Conservation (phyloP, 805 yeast species). For the Candida saitoana region DNA sequence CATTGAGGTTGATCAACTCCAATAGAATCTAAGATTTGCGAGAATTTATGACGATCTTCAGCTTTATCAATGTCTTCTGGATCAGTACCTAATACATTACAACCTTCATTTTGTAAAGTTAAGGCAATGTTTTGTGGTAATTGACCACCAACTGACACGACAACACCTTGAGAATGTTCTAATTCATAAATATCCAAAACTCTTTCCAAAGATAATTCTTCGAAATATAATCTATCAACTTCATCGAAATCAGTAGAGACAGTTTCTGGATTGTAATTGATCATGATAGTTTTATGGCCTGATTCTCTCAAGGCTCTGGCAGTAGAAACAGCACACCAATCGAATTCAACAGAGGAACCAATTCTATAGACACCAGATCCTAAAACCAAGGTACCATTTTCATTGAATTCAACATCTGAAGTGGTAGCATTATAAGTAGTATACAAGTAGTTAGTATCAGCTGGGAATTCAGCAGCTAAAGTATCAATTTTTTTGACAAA, state of each 20-base stretch:
- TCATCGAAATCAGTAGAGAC: slow-evolving; percentile 98
- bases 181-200: slow-evolving; percentile 96
- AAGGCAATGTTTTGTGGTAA: slow-evolving; percentile 96
- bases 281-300: slow-evolving; percentile 90
- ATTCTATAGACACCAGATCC: slow-evolving; percentile 99
- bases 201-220: slow-evolving; percentile 91
- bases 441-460: slow-evolving; percentile 90
- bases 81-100: slow-evolving; percentile 86
- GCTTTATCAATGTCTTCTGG: slow-evolving; percentile 96
- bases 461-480: slow-evolving; percentile 98
- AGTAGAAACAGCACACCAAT: slow-evolving; percentile 98
- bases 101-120: slow-evolving; percentile 72
- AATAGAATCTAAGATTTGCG: slow-evolving; percentile 87
- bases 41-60: slow-evolving; percentile 97
- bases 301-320: slow-evolving; percentile 87
- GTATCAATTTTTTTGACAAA: slow-evolving; percentile 97
- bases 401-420: slow-evolving; percentile 80
- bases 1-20: slow-evolving; percentile 96
- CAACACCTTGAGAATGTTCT: slow-evolving; percentile 85
- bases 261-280: slow-evolving; percentile 97
- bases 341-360: slow-evolving; percentile 97
- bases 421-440: slow-evolving; percentile 91
- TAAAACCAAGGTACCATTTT: slow-evolving; percentile 87
- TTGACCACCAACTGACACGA: slow-evolving; percentile 97
- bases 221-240: slow-evolving; percentile 95